Percentiles rank a stretch among this genome's conserved stretches.
Evolutionary conservation across 2,329 filamentous ascomycete species (phyloP).

Genomic region (Cordyceps farinosa): DNA sequence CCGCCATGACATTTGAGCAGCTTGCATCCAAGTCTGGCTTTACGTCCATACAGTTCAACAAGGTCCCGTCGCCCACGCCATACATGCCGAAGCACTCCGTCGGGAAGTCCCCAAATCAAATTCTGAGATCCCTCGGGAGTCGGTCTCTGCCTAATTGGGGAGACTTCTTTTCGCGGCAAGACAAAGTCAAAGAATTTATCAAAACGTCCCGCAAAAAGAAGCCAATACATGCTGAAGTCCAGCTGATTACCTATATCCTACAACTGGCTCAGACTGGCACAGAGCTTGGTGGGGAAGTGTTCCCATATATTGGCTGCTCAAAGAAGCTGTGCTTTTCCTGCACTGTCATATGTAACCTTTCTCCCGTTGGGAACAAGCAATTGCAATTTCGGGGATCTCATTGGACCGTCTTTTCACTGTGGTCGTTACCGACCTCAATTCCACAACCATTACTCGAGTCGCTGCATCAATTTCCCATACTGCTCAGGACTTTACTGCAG

Average conservation of each 20-base stretch:
- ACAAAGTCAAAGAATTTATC: neutral
- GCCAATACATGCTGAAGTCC: neutral
- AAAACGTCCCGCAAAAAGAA: neutral
- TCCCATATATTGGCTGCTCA: neutral
- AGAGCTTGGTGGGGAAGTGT: neutral
- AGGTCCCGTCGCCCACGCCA: neutral
- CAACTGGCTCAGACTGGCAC: neutral
- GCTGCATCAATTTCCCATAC: neutral
- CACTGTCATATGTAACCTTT: neutral
- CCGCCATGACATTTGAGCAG: neutral
- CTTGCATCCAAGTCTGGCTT: neutral
- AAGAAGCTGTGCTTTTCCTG: neutral
- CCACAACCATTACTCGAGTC: neutral
- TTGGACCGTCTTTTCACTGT: neutral
- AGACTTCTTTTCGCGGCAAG: neutral
- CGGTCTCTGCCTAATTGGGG: neutral
- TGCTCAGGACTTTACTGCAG: neutral
- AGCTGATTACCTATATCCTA: neutral
- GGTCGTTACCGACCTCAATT: neutral
- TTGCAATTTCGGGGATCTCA: neutral
- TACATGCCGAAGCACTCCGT: neutral
- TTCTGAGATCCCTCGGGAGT: neutral
- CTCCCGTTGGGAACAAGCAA: too few relatives aligned
- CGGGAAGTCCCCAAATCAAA: neutral
- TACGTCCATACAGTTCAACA: neutral